Base-by-base conservation (phyloP, 1,284 basidiomycete genomes). In the Rhodotorula sp. region DNA sequence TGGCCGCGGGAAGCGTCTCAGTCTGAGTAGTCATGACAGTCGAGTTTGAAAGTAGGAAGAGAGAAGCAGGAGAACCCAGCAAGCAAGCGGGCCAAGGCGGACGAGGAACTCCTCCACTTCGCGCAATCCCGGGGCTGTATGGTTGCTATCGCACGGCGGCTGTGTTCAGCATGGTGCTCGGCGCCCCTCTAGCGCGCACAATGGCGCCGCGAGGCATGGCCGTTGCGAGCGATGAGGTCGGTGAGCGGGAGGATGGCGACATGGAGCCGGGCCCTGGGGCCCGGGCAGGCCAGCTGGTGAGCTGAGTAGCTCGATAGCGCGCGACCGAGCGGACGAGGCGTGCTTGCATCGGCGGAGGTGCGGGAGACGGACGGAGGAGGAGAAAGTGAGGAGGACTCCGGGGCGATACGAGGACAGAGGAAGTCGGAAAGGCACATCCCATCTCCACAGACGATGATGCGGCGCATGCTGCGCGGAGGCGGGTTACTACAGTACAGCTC, bases 361-460 rank as follows among this genome's bases (percentile, higher is more conserved):
- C 15, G 15, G 44, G 44, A 8, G 44, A 44, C 44, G 44, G 44
- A 17, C 44, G 44, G 44, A 44, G 44, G 44, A 44, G 44, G 44
- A 44, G 9, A 44, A 21, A 4, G 44, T 44, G 44, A n/a, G n/a
- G n/a, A n/a, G n/a, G n/a, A n/a, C n/a, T n/a, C n/a, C n/a, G 29
- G 37, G 15, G 10, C 34, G 46, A 19, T n/a, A 48, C 25, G 32
- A 19, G 8, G 61, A 57, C 51, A 44, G 48, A 4, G 25, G 50
- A 36, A 36, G 39, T 17, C 12, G 27, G 1, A 17, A 3, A 54
- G 57, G 55, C n/a, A 66, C 36, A 66, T 64, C 8, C 70, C 66
- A n/a, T 68, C 66, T 5, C 12, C 5, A 7, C 57, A 32, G n/a
- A 67, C 50, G n/a, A 71, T 37, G 29, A 71, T 50, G 22, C 70